phyloP scores from a whole-genome alignment of 805 yeast genomes.

The Yarrowia hollandica region DNA sequence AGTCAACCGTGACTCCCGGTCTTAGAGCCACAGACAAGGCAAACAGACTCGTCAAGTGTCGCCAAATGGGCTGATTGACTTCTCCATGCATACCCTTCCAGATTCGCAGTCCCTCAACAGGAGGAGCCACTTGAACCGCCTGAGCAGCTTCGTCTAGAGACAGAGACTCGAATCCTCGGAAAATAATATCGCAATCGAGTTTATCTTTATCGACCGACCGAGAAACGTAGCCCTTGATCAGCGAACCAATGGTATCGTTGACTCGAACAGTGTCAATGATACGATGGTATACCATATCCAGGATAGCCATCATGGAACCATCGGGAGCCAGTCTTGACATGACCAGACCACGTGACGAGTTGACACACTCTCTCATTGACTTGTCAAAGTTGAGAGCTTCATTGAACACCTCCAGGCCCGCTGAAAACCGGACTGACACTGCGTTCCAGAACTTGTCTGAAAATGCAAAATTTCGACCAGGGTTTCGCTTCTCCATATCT shows the following conservation, averaged over 20 bases:
- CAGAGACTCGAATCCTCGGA: conserved; percentile 36
- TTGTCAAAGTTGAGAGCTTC: conserved; percentile 51
- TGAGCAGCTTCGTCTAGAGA: conserved; percentile 17
- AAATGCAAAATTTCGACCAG: conserved; percentile 56
- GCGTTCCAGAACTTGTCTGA: conserved; percentile 53
- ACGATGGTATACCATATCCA: conserved; percentile 53
- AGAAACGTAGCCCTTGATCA: conserved; percentile 69
- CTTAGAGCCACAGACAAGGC: conserved; percentile 49
- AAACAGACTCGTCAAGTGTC: conserved; percentile 51
- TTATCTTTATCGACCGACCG: conserved; percentile 68
- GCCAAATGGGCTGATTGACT: conserved; percentile 63
- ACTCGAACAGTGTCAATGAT: conserved; percentile 51
- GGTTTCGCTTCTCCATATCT: conserved; percentile 39
- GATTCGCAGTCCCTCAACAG: conserved; percentile 30
- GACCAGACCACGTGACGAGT: conserved; percentile 53
- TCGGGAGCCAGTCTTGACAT: conserved; percentile 59
- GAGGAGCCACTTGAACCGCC: conserved; percentile 22
- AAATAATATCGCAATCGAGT: conserved; percentile 62
- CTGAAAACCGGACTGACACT: conserved; percentile 43
- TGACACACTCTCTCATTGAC: conserved; percentile 46
- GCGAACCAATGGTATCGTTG: conserved; percentile 39
- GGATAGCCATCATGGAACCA: conserved; percentile 60
- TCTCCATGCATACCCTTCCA: conserved; percentile 73
- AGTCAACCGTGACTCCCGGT: conserved; percentile 52
- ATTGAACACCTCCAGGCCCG: conserved; percentile 45